Base-by-base conservation (phyloP, 1,139 yeast genomes). In the Wickerhamiella infanticola region DNA sequence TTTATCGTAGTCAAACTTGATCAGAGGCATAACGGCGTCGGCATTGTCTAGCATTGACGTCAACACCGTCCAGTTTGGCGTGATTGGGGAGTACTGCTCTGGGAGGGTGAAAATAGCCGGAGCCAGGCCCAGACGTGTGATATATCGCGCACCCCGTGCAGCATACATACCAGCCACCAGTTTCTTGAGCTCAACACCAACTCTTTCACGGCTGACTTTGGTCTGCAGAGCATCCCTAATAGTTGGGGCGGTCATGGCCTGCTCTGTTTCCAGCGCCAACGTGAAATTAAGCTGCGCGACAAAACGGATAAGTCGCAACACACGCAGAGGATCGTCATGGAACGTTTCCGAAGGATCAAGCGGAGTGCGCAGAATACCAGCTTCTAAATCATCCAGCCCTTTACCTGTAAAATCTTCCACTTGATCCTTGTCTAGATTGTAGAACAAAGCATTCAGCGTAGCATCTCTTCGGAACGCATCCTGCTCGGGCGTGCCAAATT, bases 401-500 rank as follows among this genome's bases (percentile, higher is more conserved):
- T 60, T 59, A 0, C 73, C 75, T 0, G 98, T 90, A 51, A 80
- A 77, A 63, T 90, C 99, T 58, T 90, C 99, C 24, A 90, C 78
- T 49, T 70, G 56, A 24, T 67, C 68, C 18, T 77, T 74, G 47
- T 74, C 73, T 44, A 90, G 69, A 61, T 90, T 90, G 64, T 81
- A 90, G 59, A 90, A 90, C 36, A 90, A 66, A 0, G 98, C 95
- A 62, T 90, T 66, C 49, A 90, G 67, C 0, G 98, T 90, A 2
- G 97, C 97, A 65, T 90, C 99, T 57, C 99, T 70, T 57, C 98
- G 73, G 55, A 76, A 68, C 0, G 98, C 96, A 63, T 90, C 99
- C 57, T 90, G 84, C 51, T 75, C 73, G 0, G 97, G 90, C 0
- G 97, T 85, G 0, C 98, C 99, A 57, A 79, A 81, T 42, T 49